Conservation (phyloP, 2,329 filamentous ascomycete species). For the Hypoxylon sp. region DNA sequence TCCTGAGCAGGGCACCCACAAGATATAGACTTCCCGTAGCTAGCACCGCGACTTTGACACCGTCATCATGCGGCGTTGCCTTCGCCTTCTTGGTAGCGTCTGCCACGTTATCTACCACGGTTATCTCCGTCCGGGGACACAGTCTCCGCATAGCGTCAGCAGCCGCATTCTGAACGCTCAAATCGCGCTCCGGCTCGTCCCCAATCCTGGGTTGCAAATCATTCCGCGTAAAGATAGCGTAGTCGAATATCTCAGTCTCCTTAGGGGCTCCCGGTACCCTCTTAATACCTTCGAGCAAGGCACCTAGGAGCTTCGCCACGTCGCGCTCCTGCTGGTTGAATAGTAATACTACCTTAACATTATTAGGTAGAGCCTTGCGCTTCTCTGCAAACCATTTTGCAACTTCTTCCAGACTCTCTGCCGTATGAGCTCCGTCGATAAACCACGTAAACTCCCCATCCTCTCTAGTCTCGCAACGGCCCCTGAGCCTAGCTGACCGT, state of each 20-base stretch:
- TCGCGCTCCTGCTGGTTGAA: slow-evolving; percentile 96
- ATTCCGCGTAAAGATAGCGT: slow-evolving; percentile 87
- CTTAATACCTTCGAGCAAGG: slow-evolving; percentile 71
- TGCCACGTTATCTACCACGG: slow-evolving; percentile 77
- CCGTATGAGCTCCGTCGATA: slow-evolving; percentile 89
- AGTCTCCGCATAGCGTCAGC: slow-evolving; percentile 72
- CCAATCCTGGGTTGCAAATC: slow-evolving; percentile 58
- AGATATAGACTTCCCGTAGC: slow-evolving; percentile 89
- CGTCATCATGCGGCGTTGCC: slow-evolving; percentile 52
- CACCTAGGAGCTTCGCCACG: slow-evolving; percentile 74
- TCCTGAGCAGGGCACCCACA: slow-evolving; percentile 82
- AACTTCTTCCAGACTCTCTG: slow-evolving; percentile 83
- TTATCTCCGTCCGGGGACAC: slow-evolving; percentile 62
- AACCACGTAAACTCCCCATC: slow-evolving; percentile 76
- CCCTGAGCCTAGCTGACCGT: slow-evolving; percentile 76
- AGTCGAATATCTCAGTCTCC: slow-evolving; percentile 68
- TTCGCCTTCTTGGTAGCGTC: slow-evolving; percentile 75
- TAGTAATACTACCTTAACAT: slow-evolving; percentile 71
- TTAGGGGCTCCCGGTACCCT: slow-evolving; percentile 56
- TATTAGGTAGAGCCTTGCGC: slow-evolving; percentile 40
- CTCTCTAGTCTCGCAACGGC: slow-evolving; percentile 79
- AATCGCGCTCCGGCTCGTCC: slow-evolving; percentile 69
- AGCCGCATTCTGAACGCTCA: slow-evolving; percentile 76
- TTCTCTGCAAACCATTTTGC: slow-evolving; percentile 80
- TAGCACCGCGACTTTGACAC: slow-evolving; percentile 70